phyloP scores from a whole-genome alignment of 2,329 filamentous ascomycete genomes.

The Xylaria sp. region DNA sequence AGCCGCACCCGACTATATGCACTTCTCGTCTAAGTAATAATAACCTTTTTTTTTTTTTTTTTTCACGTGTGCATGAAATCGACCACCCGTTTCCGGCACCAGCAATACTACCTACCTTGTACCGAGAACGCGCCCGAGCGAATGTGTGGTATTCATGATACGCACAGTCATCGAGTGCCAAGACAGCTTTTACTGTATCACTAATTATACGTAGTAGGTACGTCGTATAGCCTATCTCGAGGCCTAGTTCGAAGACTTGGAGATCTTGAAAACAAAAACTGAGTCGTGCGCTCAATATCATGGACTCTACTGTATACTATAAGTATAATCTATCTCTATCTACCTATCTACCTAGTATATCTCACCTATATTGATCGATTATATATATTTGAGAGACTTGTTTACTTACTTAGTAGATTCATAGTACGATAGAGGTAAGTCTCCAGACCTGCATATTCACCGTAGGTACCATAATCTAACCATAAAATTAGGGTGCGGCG shows the following conservation, averaged over 20 bases:
- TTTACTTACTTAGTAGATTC: no score
- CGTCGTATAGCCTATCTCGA: background rate
- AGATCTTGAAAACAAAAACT: background rate
- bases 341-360: no score
- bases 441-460: no score
- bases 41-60: background rate
- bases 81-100: background rate
- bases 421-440: background rate
- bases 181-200: slow-evolving; percentile 15
- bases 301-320: background rate
- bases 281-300: background rate
- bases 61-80: slow-evolving; percentile 4
- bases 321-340: no score
- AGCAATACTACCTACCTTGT: background rate
- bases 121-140: background rate
- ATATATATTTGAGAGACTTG: no score
- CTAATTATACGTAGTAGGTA: background rate
- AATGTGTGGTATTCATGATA: slow-evolving; percentile 4
- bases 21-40: slow-evolving; percentile 28
- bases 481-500: background rate
- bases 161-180: slow-evolving; percentile 15
- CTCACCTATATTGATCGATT: no score
- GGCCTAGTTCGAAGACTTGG: background rate
- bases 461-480: background rate
- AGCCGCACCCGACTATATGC: background rate